Base-by-base conservation (phyloP, 2,329 filamentous ascomycete species). In the Lecanosticta acicola region DNA sequence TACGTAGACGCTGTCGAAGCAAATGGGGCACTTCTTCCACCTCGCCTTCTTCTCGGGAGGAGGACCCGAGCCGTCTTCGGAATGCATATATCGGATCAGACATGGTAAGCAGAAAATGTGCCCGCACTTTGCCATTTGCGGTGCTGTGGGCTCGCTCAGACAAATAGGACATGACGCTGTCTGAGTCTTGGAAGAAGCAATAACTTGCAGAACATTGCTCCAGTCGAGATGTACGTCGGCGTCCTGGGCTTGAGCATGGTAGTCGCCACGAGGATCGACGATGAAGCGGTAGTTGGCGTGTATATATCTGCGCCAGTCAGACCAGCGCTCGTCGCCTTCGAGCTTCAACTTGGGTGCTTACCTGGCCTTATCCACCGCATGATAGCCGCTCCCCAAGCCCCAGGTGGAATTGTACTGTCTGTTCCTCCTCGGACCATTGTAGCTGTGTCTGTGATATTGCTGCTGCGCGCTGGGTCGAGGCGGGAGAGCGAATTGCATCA, bases 261-360 rank as follows among this genome's bases (percentile, higher is more conserved):
- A 98, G 60, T 84, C 80, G 47, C 81, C 84, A 45, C 80, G 77
- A 3, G 93, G 91, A 49, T 87, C 83, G 41, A 98, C 90, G 48
- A 98, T 85, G 66, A 98, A 98, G 45, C 93, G 85, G 65, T 98
- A 98, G 67, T 98, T 98, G 54, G 93, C 89, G 66, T 98, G 90
- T 13, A 98, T 83, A 57, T 87, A 89, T 72, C 84, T 85, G 48
- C 10, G 39, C 16, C 17, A 36, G 53, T 62, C 41, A 59, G 48
- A 35, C 11, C n/a, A 4, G 18, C 21, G 19, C 24, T n/a, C n/a
- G 34, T 4, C 19, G 26, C 9, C 11, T 26, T 3, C n/a, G 42
- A 20, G 13, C 38, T 2, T 18, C 14, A 38, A 17, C 34, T 34
- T 24, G 18, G 20, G 3, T 36, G 40, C 60, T 46, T 77, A 91